Conservation (phyloP, 2,329 filamentous ascomycete genomes). For the Westerdykella aurantiaca region DNA sequence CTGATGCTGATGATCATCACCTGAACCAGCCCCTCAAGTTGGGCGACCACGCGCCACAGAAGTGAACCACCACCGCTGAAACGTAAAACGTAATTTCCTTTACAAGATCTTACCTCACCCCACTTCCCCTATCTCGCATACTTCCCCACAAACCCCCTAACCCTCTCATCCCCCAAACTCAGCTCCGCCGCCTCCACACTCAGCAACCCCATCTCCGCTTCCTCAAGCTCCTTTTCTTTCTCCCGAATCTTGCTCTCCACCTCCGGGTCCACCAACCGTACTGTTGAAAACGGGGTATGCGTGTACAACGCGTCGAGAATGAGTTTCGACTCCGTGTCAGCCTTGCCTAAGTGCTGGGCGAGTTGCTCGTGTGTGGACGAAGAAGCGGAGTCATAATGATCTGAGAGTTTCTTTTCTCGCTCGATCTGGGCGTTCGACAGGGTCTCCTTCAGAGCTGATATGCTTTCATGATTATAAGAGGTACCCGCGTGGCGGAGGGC, state of each 20-base stretch:
- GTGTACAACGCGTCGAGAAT: constrained; percentile 36
- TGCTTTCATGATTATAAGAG: constrained; percentile 25
- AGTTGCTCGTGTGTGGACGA: constrained; percentile 27
- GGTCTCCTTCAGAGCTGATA: constrained; percentile 19
- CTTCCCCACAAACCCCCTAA: constrained; percentile 29
- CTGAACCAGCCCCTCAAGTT: no score
- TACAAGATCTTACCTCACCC: no score
- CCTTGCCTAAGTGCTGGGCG: constrained; percentile 32
- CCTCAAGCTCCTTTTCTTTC: constrained; percentile 36
- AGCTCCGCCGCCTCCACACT: constrained; percentile 29
- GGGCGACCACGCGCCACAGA: no score
- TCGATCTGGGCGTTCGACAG: constrained; percentile 28
- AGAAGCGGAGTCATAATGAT: constrained; percentile 32
- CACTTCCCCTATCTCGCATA: constrained; percentile 17
- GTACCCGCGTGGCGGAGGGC: constrained; percentile 30
- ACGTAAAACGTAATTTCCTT: no score
- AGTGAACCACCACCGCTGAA: no score
- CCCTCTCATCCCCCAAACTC: constrained; percentile 24
- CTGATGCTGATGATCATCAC: no score
- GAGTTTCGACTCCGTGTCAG: constrained; percentile 33
- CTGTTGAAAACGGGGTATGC: constrained; percentile 29
- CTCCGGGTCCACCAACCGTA: constrained; percentile 19
- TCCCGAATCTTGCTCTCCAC: constrained; percentile 29
- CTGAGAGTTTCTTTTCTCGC: constrained; percentile 28
- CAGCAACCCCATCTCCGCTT: constrained; percentile 36